Percentiles rank a stretch among this genome's conserved stretches.
Conservation (phyloP, 2,329 filamentous ascomycete species). For the Claviceps pazoutovae region DNA sequence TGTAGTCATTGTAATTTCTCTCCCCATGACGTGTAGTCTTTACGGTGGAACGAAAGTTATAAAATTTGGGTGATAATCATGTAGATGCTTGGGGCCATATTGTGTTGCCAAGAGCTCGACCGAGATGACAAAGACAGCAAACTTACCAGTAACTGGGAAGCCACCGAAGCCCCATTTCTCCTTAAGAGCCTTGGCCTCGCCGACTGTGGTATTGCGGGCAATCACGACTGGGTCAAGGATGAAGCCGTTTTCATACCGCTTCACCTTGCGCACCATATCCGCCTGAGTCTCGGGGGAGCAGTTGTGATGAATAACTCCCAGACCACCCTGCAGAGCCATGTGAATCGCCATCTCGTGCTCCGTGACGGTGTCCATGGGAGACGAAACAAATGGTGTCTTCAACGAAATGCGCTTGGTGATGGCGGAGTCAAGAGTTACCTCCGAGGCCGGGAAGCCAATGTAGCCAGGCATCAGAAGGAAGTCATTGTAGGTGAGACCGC, state of each 20-base stretch:
- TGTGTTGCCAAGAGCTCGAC: not conserved
- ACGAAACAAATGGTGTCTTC: slow-evolving; percentile 94
- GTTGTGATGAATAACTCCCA: slow-evolving; percentile 98
- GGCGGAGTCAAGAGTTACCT: slow-evolving; percentile 76
- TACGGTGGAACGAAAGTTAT: slow-evolving; percentile 99
- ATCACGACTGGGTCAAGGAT: slow-evolving; percentile 93
- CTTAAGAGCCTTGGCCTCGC: slow-evolving; percentile 82
- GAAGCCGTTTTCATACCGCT: slow-evolving; percentile 98
- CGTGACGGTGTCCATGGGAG: slow-evolving; percentile 98
- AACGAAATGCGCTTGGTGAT: slow-evolving; percentile 91
- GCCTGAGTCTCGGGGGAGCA: slow-evolving; percentile 95
- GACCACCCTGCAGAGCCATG: slow-evolving; percentile 76
- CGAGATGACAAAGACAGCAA: slow-evolving; percentile 27
- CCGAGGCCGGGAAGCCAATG: slow-evolving; percentile 91
- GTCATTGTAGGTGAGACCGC: slow-evolving; percentile 96
- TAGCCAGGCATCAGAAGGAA: slow-evolving; percentile 94
- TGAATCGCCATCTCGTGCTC: slow-evolving; percentile 99
- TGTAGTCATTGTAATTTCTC: slow-evolving; percentile 21
- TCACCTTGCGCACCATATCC: slow-evolving; percentile 98
- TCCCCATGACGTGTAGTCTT: slow-evolving; percentile 79
- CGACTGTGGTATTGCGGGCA: slow-evolving; percentile 72
- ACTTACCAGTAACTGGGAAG: slow-evolving; percentile 87
- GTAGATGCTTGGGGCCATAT: slow-evolving; percentile 18
- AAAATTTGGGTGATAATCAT: slow-evolving; percentile 67
- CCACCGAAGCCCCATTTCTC: slow-evolving; percentile 98